Conservation (phyloP, 495 filamentous ascomycete species). For the Melanomma pulvis-pyrius region DNA sequence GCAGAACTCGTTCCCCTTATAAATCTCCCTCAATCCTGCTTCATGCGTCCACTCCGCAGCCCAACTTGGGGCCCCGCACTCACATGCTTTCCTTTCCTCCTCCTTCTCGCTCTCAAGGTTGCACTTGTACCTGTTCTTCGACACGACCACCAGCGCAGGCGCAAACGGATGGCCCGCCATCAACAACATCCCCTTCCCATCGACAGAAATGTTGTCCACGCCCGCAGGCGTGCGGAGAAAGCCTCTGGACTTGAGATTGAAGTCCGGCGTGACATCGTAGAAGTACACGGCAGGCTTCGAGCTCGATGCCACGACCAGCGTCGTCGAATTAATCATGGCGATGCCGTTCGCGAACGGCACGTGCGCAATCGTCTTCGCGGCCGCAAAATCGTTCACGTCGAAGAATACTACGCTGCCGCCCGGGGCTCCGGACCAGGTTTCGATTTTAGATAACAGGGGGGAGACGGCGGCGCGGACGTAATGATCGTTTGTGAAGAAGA, state of each 20-base stretch:
- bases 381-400: constrained; percentile 38
- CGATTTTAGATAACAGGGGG: constrained; percentile 35
- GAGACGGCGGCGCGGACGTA: constrained; percentile 27
- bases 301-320: constrained; percentile 48
- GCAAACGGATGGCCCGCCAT: constrained; percentile 51
- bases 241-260: constrained; percentile 30
- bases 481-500: constrained; percentile 44
- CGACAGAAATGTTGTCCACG: constrained; percentile 50
- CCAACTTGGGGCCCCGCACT: constrained; percentile 45
- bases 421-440: constrained; percentile 47
- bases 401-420: constrained; percentile 48
- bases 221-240: constrained; percentile 42
- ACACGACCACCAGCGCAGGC: constrained; percentile 40
- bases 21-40: constrained; percentile 45
- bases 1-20: constrained; percentile 43
- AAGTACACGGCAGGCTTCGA: constrained; percentile 42
- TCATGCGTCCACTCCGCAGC: constrained; percentile 48
- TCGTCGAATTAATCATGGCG: constrained; percentile 45
- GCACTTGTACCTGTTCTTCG: constrained; percentile 37
- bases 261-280: constrained; percentile 38
- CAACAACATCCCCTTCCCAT: constrained; percentile 46
- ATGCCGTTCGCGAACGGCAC: constrained; percentile 48
- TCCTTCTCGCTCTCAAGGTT: constrained; percentile 32
- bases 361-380: constrained; percentile 22
- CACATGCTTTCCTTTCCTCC: constrained; percentile 40